Evolutionary conservation across 1,284 basidiomycete genomes (phyloP).

Genomic region (Boletellus deceptivus): DNA sequence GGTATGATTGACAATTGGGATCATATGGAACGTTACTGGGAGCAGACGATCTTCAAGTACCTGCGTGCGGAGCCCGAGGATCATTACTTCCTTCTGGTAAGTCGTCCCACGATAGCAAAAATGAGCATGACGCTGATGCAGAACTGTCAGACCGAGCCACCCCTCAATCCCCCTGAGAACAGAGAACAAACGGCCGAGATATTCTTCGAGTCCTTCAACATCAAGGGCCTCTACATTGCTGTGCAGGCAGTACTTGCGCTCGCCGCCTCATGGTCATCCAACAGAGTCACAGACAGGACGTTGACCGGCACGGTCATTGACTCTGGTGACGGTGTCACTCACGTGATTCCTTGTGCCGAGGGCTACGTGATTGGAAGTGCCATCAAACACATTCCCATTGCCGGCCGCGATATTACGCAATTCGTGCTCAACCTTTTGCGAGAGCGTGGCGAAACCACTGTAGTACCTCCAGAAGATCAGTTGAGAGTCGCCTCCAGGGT

Average conservation of each 20-base stretch:
- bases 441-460: conserved; percentile 89
- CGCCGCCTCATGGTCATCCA: conserved; percentile 96
- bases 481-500: conserved; percentile 90
- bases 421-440: conserved; percentile 97
- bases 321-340: conserved; percentile 98
- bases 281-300: conserved; percentile 88
- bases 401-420: conserved; percentile 95
- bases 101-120: conserved; percentile 31
- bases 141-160: conserved; percentile 84
- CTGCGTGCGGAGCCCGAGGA: conserved; percentile 98
- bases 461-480: conserved; percentile 96
- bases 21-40: conserved; percentile 99
- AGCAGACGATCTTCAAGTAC: conserved; percentile 99
- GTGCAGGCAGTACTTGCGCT: conserved; percentile 99
- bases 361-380: conserved; percentile 99
- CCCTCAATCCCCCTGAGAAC: conserved; percentile 98
- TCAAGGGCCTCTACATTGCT: conserved; percentile 96
- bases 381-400: conserved; percentile 99
- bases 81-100: conserved; percentile 94
- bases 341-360: conserved; percentile 95
- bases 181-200: conserved; percentile 99
- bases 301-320: conserved; percentile 98
- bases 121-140: conserved; percentile 3
- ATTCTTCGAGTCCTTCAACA: conserved; percentile 99
- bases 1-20: conserved; percentile 99